Evolutionary conservation across 306 rosid genomes (phyloP).

Genomic region (Mucuna pruriens): DNA sequence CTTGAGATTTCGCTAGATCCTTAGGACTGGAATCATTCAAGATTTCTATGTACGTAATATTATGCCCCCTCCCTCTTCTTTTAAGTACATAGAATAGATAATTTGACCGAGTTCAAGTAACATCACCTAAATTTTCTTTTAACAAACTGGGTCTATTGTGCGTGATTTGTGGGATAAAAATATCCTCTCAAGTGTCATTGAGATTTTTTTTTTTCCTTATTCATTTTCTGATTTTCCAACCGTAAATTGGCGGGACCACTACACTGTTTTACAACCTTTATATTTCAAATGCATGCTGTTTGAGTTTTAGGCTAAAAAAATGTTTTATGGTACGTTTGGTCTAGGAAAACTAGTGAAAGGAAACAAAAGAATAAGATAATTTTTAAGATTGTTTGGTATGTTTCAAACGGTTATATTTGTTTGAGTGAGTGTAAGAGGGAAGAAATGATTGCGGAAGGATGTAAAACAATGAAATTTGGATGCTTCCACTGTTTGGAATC

Average conservation of each 20-base stretch:
- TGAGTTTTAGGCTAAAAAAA: neutral
- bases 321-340: neutral
- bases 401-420: neutral
- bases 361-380: neutral
- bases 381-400: too few species aligned
- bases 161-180: neutral
- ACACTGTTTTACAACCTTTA: neutral
- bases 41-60: conserved; percentile 15
- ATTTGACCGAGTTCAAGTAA: conserved; percentile 24
- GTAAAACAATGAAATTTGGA: neutral
- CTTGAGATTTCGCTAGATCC: conserved; percentile 27
- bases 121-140: conserved; percentile 11
- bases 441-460: neutral
- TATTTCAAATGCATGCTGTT: neutral
- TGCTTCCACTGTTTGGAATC: too few species aligned
- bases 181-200: neutral
- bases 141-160: conserved; percentile 10
- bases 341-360: neutral
- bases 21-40: conserved; percentile 20
- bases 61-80: conserved; percentile 14
- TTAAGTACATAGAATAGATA: conserved; percentile 18
- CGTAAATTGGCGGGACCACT: neutral
- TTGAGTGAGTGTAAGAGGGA: neutral
- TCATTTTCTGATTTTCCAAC: conserved; percentile 2
- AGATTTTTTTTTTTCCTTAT: neutral